phyloP scores from a whole-genome alignment of 1,284 basidiomycete species.

The Vanrija sp. region DNA sequence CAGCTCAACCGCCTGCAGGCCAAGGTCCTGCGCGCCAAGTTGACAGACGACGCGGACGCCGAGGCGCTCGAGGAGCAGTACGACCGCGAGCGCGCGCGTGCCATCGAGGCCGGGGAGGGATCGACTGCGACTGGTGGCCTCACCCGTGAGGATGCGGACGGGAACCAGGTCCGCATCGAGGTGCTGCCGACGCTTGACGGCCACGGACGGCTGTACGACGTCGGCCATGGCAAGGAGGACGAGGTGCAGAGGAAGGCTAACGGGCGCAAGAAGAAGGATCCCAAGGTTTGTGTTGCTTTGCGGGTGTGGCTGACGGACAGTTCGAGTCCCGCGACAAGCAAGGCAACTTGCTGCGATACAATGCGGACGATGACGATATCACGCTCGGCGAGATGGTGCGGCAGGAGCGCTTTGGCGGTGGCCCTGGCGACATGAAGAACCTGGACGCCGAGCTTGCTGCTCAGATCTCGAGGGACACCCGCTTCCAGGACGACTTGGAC shows the following conservation, averaged over 20 bases:
- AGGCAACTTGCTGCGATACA: constrained; percentile 74
- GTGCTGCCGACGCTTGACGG: constrained; percentile 88
- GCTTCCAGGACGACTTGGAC: constrained; percentile 82
- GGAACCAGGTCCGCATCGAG: constrained; percentile 57
- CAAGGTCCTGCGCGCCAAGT: constrained; percentile 82
- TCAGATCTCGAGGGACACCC: constrained; percentile 79
- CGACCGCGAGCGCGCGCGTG: constrained; percentile 59
- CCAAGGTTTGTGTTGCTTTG: constrained; percentile 56
- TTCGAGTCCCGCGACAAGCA: constrained; percentile 89
- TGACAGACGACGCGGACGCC: constrained; percentile 70
- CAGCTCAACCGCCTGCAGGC: constrained; percentile 91
- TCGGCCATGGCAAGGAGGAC: constrained; percentile 61
- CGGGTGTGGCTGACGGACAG: constrained; percentile 31
- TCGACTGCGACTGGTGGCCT: constrained; percentile 49
- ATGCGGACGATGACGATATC: constrained; percentile 81
- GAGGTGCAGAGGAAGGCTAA: constrained; percentile 45
- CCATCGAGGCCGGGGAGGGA: constrained; percentile 41
- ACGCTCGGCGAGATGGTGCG: constrained; percentile 88
- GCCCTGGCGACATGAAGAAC: constrained; percentile 83
- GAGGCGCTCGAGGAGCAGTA: constrained; percentile 76
- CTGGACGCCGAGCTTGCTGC: constrained; percentile 84
- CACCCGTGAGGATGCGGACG: constrained; percentile 25
- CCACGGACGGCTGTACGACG: constrained; percentile 81
- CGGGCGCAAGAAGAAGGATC: constrained; percentile 66
- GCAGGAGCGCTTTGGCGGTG: constrained; percentile 85